Base-by-base conservation (phyloP, 1,284 basidiomycete species). In the Ganoderma sinense region DNA sequence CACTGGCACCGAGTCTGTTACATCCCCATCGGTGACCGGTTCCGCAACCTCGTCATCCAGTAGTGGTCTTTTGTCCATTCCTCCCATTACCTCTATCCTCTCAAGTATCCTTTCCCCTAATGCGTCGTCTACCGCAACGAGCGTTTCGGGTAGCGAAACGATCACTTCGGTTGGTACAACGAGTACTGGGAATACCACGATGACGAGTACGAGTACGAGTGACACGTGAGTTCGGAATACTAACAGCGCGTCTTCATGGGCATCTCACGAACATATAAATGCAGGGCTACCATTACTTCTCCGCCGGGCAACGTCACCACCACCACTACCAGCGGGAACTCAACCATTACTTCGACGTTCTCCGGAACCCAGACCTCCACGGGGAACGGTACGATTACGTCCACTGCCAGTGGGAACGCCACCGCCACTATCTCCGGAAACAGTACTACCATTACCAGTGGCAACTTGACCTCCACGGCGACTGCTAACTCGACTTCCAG, bases 241-340 rank as follows among this genome's bases (percentile, higher is more conserved):
- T 31, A 23, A 8, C 31, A 71, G 43, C n/a, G 20, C 6, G 39
- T 61, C 13, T 61, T 29, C 5, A 33, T 33, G 43, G 62, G 33
- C 29, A n/a, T 66, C 14, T 18, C 5, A 62, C 67, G 64, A 20
- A 71, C 62, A 1, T 64, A 60, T 51, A 51, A 48, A 53, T 41
- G 14, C 55, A 71, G 70, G 10, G 26, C 69, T 18, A 62, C 66
- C 18, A 71, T 69, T 51, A 71, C 69, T 29, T 29, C 63, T 51
- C 55, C 65, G 4, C 66, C 68, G 0, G 65, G 60, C 14, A 67
- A 67, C 33, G 62, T 41, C 18, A 61, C 67, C 36, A 64, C 59
- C 18, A 65, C 67, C 36, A 58, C 33, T 5, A 69, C 63, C 56
- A 41, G 18, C 67, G 65, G 45, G 20, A 72, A n/a, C 66, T 13